These are phyloP conservation scores for Colletotrichum ledebouriae DNA, from an alignment of 2,329 filamentous ascomycete genomes.

Conservation along the genomic window DNA sequence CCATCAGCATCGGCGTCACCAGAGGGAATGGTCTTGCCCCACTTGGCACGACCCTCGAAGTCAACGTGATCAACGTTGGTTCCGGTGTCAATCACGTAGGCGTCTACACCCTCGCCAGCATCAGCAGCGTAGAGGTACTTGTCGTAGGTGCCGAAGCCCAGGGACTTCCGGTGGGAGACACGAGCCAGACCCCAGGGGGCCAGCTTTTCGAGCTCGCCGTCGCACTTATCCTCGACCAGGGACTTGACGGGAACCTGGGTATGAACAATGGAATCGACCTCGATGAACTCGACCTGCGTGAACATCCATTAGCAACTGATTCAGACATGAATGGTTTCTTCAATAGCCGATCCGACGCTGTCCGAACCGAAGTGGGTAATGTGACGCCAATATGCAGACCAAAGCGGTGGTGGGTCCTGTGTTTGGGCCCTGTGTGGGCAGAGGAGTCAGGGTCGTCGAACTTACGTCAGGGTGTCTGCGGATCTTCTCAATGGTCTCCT, in stretches of 20 bases:
- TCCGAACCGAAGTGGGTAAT: constrained; percentile 1
- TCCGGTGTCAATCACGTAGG: constrained; percentile 98
- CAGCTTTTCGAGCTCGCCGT: constrained; percentile 83
- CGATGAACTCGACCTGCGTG: constrained; percentile 92
- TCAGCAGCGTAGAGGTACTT: constrained; percentile 95
- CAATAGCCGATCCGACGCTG: neutral
- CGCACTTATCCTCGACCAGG: constrained; percentile 59
- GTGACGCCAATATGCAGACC: constrained; percentile 3
- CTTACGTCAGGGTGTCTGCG: constrained; percentile 97
- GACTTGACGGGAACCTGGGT: constrained; percentile 69
- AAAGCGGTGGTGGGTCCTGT: neutral
- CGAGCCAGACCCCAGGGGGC: constrained; percentile 99
- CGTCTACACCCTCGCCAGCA: constrained; percentile 97
- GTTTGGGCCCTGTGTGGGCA: neutral
- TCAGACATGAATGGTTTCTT: constrained; percentile 4
- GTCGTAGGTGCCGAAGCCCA: constrained; percentile 95
- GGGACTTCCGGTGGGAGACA: constrained; percentile 91
- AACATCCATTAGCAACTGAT: constrained; percentile 28
- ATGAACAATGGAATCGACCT: constrained; percentile 93
- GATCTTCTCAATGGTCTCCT: constrained; percentile 92
- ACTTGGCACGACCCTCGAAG: constrained; percentile 94
- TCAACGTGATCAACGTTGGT: constrained; percentile 95
- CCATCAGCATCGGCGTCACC: constrained; percentile 91
- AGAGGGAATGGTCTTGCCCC: constrained; percentile 95
- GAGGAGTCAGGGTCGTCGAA: constrained; percentile 48